phyloP scores from a whole-genome alignment of 1,139 yeast genomes.

The Nematodospora anomalae region DNA sequence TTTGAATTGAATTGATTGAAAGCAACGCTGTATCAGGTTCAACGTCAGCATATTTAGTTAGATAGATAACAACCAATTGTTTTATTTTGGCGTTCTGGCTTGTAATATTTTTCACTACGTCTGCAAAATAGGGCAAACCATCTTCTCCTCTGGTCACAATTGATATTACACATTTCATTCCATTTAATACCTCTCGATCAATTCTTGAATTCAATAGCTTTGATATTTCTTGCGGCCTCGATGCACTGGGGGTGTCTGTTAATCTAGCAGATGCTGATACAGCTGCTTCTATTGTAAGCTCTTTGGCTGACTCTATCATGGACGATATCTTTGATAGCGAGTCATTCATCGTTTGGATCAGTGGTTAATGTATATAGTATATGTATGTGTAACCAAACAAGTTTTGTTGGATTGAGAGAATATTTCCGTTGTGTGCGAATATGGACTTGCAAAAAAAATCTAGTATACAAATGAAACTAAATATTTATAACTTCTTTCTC shows the following conservation, averaged over 20 bases:
- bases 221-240: constrained; percentile 63
- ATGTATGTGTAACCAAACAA: too few species aligned
- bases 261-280: constrained; percentile 69
- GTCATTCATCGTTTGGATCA: constrained; percentile 34
- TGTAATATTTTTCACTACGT: constrained; percentile 85
- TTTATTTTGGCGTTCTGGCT: constrained; percentile 68
- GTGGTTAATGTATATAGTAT: neutral
- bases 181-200: constrained; percentile 71
- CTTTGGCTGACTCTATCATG: constrained; percentile 77
- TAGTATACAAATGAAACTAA: neutral
- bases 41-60: constrained; percentile 74
- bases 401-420: too few species aligned
- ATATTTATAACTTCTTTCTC: constrained; percentile 11
- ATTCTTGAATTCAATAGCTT: constrained; percentile 65
- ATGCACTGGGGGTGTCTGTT: constrained; percentile 55
- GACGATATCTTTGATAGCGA: constrained; percentile 43
- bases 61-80: constrained; percentile 74
- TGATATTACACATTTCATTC: constrained; percentile 74
- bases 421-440: too few species aligned
- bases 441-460: constrained; percentile 2
- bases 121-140: constrained; percentile 69
- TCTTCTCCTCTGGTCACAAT: constrained; percentile 66
- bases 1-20: constrained; percentile 90
- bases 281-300: constrained; percentile 78
- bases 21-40: constrained; percentile 88